Percentiles rank a stretch among this genome's conserved stretches.
These are phyloP conservation scores for Fennellomyces sp. DNA, from an alignment of 371 early-diverging fungal genomes.

Conservation along the genomic window DNA sequence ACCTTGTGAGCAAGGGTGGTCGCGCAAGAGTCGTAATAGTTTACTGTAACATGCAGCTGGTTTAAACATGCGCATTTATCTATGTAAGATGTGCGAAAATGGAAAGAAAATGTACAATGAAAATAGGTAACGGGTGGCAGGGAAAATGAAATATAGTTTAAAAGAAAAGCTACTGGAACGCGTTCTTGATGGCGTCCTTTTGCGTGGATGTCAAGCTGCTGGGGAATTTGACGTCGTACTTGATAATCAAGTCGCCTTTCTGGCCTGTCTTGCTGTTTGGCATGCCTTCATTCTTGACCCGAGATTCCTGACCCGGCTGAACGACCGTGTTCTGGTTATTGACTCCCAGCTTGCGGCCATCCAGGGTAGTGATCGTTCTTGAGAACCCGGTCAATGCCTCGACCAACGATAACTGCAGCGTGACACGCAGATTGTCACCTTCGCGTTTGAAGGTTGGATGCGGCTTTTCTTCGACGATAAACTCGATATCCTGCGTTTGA, in stretches of 20 bases:
- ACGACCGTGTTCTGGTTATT: slow-evolving; percentile 61
- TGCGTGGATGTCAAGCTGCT: slow-evolving; percentile 64
- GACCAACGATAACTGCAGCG: slow-evolving; percentile 68
- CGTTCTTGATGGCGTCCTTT: slow-evolving; percentile 65
- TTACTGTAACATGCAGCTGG: neutral
- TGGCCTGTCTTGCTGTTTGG: slow-evolving; percentile 83
- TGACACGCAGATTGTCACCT: slow-evolving; percentile 83
- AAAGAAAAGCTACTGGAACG: too few species aligned
- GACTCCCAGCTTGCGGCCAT: slow-evolving; percentile 75
- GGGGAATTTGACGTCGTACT: slow-evolving; percentile 84
- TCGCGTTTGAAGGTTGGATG: slow-evolving; percentile 86
- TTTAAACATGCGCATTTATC: neutral
- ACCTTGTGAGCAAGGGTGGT: slow-evolving; percentile 1
- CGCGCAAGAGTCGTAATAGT: neutral
- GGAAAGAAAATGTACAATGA: neutral
- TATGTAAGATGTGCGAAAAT: neutral
- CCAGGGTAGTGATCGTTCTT: slow-evolving; percentile 75
- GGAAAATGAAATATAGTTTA: neutral
- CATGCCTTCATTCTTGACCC: slow-evolving; percentile 88
- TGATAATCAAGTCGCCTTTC: slow-evolving; percentile 87
- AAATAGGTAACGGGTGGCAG: neutral
- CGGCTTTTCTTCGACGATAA: slow-evolving; percentile 94
- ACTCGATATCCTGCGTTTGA: slow-evolving; percentile 87
- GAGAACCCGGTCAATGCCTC: slow-evolving; percentile 89
- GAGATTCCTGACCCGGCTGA: slow-evolving; percentile 79